Evolutionary conservation across 768 basidiomycete genomes (phyloP).

Genomic region (Termitomyces eurrhizus): DNA sequence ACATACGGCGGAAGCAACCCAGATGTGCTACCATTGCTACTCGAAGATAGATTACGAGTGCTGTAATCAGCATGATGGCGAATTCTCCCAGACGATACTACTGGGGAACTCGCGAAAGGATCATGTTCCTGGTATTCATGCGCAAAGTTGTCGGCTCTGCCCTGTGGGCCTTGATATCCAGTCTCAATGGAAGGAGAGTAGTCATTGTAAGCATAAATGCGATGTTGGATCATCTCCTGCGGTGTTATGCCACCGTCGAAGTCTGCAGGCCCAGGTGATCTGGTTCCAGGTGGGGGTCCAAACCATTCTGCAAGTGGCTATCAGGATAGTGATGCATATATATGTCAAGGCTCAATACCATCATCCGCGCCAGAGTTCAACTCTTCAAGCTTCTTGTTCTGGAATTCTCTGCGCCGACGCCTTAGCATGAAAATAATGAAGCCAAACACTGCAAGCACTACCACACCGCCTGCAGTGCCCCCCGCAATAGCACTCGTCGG

Average conservation of each 20-base stretch:
- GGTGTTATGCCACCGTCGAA: neutral
- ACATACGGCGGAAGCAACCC: slow-evolving; percentile 2
- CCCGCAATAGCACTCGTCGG: neutral
- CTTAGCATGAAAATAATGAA: neutral
- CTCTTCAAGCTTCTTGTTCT: neutral
- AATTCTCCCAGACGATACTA: neutral
- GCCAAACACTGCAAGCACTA: neutral
- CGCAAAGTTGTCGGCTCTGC: neutral
- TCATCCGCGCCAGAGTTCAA: neutral
- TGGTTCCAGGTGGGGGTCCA: slow-evolving; percentile 8
- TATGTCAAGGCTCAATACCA: neutral
- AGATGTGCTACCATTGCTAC: slow-evolving; percentile 1
- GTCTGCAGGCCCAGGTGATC: slow-evolving; percentile 3
- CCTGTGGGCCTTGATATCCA: neutral
- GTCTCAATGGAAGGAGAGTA: neutral
- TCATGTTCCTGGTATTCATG: neutral
- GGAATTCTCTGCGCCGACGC: neutral
- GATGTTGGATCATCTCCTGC: neutral
- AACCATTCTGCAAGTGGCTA: slow-evolving; percentile 3
- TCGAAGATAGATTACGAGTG: neutral
- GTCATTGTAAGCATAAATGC: neutral
- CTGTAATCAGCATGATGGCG: neutral
- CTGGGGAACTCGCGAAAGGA: neutral
- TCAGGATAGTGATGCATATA: neutral
- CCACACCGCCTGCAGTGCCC: slow-evolving; percentile 2